Conservation (phyloP, 2,329 filamentous ascomycete genomes). For the Alternaria panax region DNA sequence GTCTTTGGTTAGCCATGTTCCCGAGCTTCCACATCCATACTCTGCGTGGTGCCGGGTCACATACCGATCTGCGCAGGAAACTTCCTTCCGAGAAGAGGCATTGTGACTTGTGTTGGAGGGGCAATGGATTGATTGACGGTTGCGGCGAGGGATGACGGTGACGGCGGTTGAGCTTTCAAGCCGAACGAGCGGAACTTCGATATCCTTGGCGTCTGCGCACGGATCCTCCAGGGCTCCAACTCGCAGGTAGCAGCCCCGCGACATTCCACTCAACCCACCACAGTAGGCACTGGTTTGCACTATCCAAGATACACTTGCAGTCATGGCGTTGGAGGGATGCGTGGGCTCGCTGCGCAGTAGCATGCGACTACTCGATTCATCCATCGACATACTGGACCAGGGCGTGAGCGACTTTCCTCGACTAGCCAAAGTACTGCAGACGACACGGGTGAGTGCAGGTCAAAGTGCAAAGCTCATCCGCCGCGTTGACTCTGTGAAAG, state of each 20-base stretch:
- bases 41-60: conserved; percentile 31
- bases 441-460: conserved; percentile 60
- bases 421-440: conserved; percentile 68
- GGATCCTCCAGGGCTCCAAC: conserved; percentile 18
- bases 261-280: conserved; percentile 7
- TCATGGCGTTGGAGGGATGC: conserved; percentile 61
- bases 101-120: conserved; percentile 44
- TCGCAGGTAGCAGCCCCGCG: conserved; percentile 24
- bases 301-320: neutral
- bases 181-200: conserved; percentile 26
- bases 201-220: conserved; percentile 38
- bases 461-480: neutral
- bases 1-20: conserved; percentile 39
- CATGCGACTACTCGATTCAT: conserved; percentile 68
- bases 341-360: conserved; percentile 68
- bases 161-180: conserved; percentile 29
- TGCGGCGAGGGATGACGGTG: conserved; percentile 42
- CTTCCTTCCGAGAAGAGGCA: conserved; percentile 61
- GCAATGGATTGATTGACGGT: conserved; percentile 40
- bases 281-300: neutral
- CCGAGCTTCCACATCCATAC: conserved; percentile 9
- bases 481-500: conserved; percentile 52
- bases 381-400: conserved; percentile 67
- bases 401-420: conserved; percentile 71
- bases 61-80: conserved; percentile 59